These are phyloP conservation scores for Camellia lanceoleosa DNA, from an alignment of 148 eudicot species.

Conservation along the genomic window DNA sequence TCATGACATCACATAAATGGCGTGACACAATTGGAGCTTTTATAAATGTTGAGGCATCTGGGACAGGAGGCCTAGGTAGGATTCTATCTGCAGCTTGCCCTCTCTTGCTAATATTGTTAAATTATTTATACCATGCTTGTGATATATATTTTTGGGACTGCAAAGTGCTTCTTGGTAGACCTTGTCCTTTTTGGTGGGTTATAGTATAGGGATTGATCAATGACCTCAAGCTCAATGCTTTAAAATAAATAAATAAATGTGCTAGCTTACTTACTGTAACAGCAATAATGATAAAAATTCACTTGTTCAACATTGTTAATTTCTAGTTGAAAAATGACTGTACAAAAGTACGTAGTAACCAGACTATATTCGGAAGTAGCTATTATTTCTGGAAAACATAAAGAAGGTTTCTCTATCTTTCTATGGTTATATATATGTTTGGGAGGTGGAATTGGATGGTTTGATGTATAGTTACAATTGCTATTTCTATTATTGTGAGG, in stretches of 20 bases:
- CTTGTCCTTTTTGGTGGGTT: background rate
- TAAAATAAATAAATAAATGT: too few relatives aligned
- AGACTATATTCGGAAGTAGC: background rate
- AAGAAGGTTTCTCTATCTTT: background rate
- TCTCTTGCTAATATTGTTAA: slow-evolving; percentile 1
- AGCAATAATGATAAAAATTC: background rate
- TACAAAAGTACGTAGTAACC: background rate
- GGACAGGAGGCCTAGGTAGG: slow-evolving; percentile 88
- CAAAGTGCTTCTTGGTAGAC: background rate
- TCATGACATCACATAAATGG: slow-evolving; percentile 89
- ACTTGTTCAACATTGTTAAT: background rate
- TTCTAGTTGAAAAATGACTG: background rate
- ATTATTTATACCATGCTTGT: background rate
- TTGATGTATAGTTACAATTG: background rate
- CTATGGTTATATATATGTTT: too few relatives aligned
- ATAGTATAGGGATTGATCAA: too few relatives aligned
- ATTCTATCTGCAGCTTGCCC: background rate
- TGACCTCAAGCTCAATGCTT: too few relatives aligned
- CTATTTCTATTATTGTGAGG: background rate
- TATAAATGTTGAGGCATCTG: slow-evolving; percentile 90
- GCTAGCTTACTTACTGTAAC: too few relatives aligned
- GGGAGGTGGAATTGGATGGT: background rate
- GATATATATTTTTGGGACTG: background rate
- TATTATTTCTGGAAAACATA: background rate
- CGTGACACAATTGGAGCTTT: slow-evolving; percentile 87